Base-by-base conservation (phyloP, 2,329 filamentous ascomycete species). In the Apiospora phragmitis region DNA sequence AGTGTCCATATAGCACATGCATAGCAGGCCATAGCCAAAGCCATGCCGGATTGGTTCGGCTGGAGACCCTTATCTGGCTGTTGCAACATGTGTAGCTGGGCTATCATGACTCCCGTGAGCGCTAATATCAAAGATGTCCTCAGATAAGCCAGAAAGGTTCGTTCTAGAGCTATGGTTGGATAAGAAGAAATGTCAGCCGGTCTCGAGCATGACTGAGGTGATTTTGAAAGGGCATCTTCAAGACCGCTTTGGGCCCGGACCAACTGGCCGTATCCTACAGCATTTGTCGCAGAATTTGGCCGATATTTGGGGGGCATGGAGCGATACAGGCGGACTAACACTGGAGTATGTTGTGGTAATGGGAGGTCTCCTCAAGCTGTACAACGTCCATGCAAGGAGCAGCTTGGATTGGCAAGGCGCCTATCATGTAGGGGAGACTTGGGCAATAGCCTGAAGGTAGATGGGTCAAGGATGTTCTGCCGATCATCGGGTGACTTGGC, bases 141-240 rank as follows among this genome's bases (percentile, higher is more conserved):
- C 41, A 94, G 85, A 79, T 94, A 94, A 41, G 87, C 91, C 24
- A 94, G 87, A 77, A 91, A 94, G 24, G 92, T 94, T 70, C 92
- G 85, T 80, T 94, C 92, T 69, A 94, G 87, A 47, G 92, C 92
- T 94, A 75, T 67, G 32, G 14, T 47, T 69, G 71, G 69, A 67
- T 38, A 42, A 55, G 65, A 69, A 70, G 71, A 35, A 70, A 72
- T 49, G 71, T 70, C 68, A 73, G 47, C 47, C 65, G 49, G 51
- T 26, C 65, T 68, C 70, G 73, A 72, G 70, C 32, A 35, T 62
- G 18, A 62, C 51, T 35, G 18, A n/a, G 32, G 29, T 62, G 32
- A n/a, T 38, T 12, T n/a, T 21, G 29, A 62, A 16, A 35, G 32
- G 32, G 32, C 18, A 62, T 62, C 18, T 38, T 62, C 18, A 38